These are phyloP conservation scores for Vitis hybrid DNA, from an alignment of 177 flowering plant genomes.

Conservation along the genomic window DNA sequence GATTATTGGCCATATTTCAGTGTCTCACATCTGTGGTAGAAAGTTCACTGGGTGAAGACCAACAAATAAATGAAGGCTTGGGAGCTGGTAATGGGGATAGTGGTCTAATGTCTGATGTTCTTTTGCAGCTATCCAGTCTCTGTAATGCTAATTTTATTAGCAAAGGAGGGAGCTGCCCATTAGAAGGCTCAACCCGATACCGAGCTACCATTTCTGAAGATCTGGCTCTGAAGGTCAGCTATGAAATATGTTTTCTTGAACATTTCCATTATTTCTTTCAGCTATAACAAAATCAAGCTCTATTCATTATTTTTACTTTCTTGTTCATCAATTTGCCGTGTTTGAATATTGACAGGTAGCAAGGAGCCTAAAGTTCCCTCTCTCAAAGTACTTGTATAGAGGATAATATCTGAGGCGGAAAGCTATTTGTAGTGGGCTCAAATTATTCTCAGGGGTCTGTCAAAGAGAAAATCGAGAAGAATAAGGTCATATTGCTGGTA, in stretches of 20 bases:
- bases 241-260: not conserved
- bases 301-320: not conserved
- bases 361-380: conserved; percentile 80
- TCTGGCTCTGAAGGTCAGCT: conserved; percentile 70
- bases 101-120: conserved; percentile 77
- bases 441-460: not conserved
- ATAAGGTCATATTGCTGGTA: not conserved
- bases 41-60: conserved; percentile 46
- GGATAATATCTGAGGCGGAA: conserved; percentile 27
- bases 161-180: conserved; percentile 88
- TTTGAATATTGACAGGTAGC: conserved; percentile 52
- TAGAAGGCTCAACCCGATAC: conserved; percentile 85
- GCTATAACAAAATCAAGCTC: too few relatives aligned
- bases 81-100: conserved; percentile 28
- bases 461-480: not conserved
- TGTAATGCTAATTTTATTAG: conserved; percentile 85
- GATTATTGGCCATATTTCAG: conserved; percentile 90
- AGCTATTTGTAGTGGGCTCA: not conserved
- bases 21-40: conserved; percentile 76
- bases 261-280: not conserved
- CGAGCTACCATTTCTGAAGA: conserved; percentile 78
- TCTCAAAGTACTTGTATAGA: conserved; percentile 78
- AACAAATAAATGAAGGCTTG: conserved; percentile 20
- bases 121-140: conserved; percentile 89
- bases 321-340: not conserved